phyloP scores from a whole-genome alignment of 2,329 filamentous ascomycete genomes.

The Ophiostoma himal-ulmi region DNA sequence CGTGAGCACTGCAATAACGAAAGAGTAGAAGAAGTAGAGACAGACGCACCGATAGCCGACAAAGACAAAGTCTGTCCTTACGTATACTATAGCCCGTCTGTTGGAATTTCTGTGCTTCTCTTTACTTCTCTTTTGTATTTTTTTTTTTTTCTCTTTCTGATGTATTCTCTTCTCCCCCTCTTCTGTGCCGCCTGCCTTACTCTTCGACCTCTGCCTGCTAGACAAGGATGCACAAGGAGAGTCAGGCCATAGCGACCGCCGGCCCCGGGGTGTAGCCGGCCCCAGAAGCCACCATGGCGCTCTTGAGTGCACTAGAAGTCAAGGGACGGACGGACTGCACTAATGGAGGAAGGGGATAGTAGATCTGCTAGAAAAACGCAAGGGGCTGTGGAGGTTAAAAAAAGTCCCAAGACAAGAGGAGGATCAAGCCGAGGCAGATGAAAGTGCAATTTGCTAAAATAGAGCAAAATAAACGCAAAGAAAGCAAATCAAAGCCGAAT shows the following conservation, averaged over 20 bases:
- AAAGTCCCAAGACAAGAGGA: background rate
- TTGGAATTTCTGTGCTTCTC: background rate
- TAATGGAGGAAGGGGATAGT: background rate
- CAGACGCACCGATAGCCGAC: slow-evolving; percentile 7
- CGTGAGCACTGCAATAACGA: background rate
- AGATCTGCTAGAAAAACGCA: background rate
- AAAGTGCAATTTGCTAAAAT: background rate
- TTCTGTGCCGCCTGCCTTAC: background rate
- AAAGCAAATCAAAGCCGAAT: no score
- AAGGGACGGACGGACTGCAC: background rate
- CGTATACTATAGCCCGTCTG: background rate
- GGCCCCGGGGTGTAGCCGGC: background rate
- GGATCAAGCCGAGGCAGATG: background rate
- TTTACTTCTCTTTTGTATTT: background rate
- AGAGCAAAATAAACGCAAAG: background rate
- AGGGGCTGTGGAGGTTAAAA: background rate
- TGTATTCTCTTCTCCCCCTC: background rate
- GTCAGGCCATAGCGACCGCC: background rate
- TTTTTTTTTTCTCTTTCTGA: background rate
- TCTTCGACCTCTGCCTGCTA: background rate
- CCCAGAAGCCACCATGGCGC: background rate
- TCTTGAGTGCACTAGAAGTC: background rate
- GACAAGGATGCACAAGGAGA: background rate
- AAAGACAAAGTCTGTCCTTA: background rate
- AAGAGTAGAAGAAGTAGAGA: background rate